Conservation (phyloP, 176 grass and related monocot genomes). For the Hsuehochloa calcarea region DNA sequence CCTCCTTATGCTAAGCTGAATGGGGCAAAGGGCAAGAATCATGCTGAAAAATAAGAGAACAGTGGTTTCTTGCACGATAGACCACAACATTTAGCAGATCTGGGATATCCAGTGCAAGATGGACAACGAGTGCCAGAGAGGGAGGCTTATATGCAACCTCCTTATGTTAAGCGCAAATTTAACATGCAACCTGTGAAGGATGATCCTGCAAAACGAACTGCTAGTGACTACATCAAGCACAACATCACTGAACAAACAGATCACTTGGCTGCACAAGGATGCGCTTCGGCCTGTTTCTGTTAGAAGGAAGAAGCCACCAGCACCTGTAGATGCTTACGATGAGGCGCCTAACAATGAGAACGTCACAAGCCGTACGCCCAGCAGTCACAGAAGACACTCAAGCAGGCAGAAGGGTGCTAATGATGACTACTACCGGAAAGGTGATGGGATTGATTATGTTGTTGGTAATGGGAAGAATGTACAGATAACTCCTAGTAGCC, state of each 20-base stretch:
- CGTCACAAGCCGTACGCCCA: constrained; percentile 24
- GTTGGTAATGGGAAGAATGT: constrained; percentile 25
- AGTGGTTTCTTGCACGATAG: constrained; percentile 12
- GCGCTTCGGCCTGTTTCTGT: constrained; percentile 61
- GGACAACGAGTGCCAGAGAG: constrained; percentile 25
- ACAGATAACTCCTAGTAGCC: constrained; percentile 31
- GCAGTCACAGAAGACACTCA: constrained; percentile 29
- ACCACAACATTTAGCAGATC: constrained; percentile 14
- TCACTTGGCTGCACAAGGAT: constrained; percentile 20
- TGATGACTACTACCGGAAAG: constrained; percentile 21
- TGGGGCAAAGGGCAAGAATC: constrained; percentile 27
- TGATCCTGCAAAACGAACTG: constrained; percentile 35
- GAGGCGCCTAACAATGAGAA: constrained; percentile 33
- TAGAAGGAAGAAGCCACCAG: constrained; percentile 48
- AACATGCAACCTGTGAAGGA: not conserved
- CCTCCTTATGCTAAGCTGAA: constrained; percentile 51
- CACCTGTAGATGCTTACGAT: constrained; percentile 9
- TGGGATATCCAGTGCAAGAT: constrained; percentile 6
- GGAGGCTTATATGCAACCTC: constrained; percentile 32
- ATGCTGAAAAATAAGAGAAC: constrained; percentile 39
- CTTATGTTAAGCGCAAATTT: constrained; percentile 58
- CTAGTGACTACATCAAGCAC: not conserved
- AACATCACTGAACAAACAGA: constrained; percentile 19
- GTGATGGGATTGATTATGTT: constrained; percentile 1
- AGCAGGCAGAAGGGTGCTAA: constrained; percentile 29